Evolutionary conservation across 441 rosid genomes (phyloP).

Genomic region (Capsella rubella): DNA sequence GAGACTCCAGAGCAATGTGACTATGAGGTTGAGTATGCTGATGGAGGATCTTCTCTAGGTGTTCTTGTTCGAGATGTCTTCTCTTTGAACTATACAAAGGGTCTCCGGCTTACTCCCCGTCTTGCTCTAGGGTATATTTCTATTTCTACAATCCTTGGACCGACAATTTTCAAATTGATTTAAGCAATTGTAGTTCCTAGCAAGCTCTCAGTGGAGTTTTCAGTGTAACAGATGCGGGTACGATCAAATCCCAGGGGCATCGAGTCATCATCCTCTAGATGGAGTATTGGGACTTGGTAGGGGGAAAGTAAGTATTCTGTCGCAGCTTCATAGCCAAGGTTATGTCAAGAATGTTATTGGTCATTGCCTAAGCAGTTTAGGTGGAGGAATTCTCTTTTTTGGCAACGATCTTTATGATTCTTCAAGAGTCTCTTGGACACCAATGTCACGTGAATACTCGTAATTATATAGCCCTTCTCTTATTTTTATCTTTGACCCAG

Average conservation of each 20-base stretch:
- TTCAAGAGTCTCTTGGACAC: constrained; percentile 69
- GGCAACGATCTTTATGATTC: constrained; percentile 81
- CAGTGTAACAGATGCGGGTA: constrained; percentile 77
- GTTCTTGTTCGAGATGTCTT: constrained; percentile 80
- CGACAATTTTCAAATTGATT: not conserved
- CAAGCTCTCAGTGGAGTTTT: constrained; percentile 19
- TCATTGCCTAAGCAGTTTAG: constrained; percentile 81
- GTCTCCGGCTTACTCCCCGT: constrained; percentile 66
- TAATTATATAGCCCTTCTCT: constrained; percentile 44
- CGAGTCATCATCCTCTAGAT: constrained; percentile 77
- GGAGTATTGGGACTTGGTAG: constrained; percentile 97
- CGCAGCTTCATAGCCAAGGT: constrained; percentile 81
- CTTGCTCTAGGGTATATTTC: constrained; percentile 74
- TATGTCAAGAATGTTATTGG: constrained; percentile 76
- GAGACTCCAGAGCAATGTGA: constrained; percentile 69
- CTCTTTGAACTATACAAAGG: constrained; percentile 66
- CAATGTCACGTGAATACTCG: constrained; percentile 70
- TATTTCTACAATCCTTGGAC: constrained; percentile 16
- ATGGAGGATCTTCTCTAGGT: constrained; percentile 89
- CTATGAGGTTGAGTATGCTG: constrained; percentile 88
- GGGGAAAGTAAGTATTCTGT: constrained; percentile 76
- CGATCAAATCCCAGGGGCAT: constrained; percentile 72
- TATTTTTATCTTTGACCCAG: not conserved
- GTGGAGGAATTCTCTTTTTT: constrained; percentile 93
- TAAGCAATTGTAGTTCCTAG: constrained; percentile 11